A percentile compares a stretch with the other conserved stretches of the same genome.
Evolutionary conservation across 2,329 filamentous ascomycete genomes (phyloP).

Genomic region (Pseudogymnoascus sp.): DNA sequence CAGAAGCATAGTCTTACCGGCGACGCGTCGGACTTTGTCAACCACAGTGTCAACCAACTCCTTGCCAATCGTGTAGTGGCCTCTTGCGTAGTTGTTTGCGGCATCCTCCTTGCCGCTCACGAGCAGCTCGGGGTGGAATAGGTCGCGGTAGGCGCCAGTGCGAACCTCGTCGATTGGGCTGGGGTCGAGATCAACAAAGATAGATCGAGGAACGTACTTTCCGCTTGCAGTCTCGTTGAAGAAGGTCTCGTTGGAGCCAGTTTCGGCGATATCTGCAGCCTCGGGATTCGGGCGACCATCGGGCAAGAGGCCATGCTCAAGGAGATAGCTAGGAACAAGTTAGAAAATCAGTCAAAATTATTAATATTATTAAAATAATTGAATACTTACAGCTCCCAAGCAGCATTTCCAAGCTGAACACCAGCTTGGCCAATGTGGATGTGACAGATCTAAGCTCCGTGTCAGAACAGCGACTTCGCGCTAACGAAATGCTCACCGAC

Average conservation of each 20-base stretch:
- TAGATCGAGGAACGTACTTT: constrained; percentile 61
- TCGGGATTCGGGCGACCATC: constrained; percentile 52
- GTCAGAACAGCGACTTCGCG: constrained; percentile 6
- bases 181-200: constrained; percentile 60
- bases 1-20: constrained; percentile 36
- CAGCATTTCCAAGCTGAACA: constrained; percentile 58
- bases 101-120: constrained; percentile 63
- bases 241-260: constrained; percentile 56
- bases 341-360: constrained; percentile 9
- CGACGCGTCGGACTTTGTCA: constrained; percentile 55
- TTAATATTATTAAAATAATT: constrained; percentile 9
- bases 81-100: constrained; percentile 61
- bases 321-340: constrained; percentile 44
- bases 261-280: constrained; percentile 41
- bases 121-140: constrained; percentile 59
- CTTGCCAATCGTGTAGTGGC: constrained; percentile 62
- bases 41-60: constrained; percentile 56
- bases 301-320: constrained; percentile 55
- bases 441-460: constrained; percentile 47
- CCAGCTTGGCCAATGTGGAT: constrained; percentile 62
- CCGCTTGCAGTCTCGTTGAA: constrained; percentile 56
- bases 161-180: constrained; percentile 62
- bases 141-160: constrained; percentile 51
- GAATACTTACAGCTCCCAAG: constrained; percentile 56
- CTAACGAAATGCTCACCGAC: constrained; percentile 8